These are phyloP conservation scores for Alternaria gaisen DNA, from an alignment of 2,329 filamentous ascomycete genomes.

Conservation along the genomic window DNA sequence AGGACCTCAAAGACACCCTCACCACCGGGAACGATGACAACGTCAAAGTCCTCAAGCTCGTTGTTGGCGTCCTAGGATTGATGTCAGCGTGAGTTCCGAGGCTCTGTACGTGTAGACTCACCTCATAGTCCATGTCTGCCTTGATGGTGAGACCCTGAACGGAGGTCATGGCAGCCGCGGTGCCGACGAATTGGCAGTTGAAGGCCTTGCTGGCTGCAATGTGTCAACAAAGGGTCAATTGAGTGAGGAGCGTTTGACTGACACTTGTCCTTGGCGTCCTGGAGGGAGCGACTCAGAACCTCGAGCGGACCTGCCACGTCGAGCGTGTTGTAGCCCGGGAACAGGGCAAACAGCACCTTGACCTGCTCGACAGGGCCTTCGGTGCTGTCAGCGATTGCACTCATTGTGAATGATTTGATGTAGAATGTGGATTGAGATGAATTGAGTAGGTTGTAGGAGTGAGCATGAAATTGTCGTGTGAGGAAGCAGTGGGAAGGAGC, in stretches of 20 bases:
- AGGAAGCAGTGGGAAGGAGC: constrained; percentile 23
- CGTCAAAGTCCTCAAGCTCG: constrained; percentile 76
- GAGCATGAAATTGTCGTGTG: constrained; percentile 31
- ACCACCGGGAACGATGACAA: constrained; percentile 81
- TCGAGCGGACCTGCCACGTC: constrained; percentile 68
- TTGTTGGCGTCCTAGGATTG: constrained; percentile 71
- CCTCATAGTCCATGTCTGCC: constrained; percentile 77
- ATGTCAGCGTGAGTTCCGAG: background rate
- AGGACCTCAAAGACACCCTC: constrained; percentile 67
- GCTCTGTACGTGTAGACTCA: background rate
- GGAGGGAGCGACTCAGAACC: constrained; percentile 63
- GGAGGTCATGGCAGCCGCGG: constrained; percentile 58
- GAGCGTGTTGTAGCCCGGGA: constrained; percentile 64
- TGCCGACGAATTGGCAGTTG: constrained; percentile 62
- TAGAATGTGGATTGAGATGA: constrained; percentile 27
- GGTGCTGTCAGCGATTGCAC: constrained; percentile 51
- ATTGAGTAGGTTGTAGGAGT: constrained; percentile 26
- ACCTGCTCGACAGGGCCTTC: constrained; percentile 64
- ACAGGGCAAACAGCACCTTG: constrained; percentile 69
- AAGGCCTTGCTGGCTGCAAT: constrained; percentile 62
- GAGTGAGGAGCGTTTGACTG: constrained; percentile 18
- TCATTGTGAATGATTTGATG: constrained; percentile 46
- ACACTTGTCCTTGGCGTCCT: constrained; percentile 64
- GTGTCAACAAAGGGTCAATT: constrained; percentile 32
- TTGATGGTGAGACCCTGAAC: constrained; percentile 73